A percentile compares a stretch with the other conserved stretches of the same genome.
These are phyloP conservation scores for Onygenales sp. DNA, from an alignment of 2,329 filamentous ascomycete species.

Conservation along the genomic window DNA sequence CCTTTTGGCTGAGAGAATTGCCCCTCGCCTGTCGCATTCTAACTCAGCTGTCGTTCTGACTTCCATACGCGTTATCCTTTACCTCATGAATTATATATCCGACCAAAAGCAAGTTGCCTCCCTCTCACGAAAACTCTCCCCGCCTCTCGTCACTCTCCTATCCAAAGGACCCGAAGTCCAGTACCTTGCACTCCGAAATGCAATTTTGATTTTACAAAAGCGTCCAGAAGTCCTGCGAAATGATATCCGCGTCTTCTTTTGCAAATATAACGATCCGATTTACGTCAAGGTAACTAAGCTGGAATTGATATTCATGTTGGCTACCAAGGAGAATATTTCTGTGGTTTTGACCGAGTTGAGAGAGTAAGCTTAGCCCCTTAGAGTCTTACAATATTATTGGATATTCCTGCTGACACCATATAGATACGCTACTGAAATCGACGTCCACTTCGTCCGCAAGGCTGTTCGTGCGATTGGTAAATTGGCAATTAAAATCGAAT, in stretches of 20 bases:
- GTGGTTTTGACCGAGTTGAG: conserved; percentile 88
- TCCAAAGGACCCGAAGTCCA: conserved; percentile 98
- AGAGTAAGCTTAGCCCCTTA: conserved; percentile 50
- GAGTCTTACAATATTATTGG: background rate
- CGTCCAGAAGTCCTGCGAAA: conserved; percentile 88
- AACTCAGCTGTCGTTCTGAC: conserved; percentile 96
- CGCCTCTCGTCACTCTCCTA: conserved; percentile 84
- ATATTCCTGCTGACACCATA: conserved; percentile 3
- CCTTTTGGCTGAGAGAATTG: conserved; percentile 83
- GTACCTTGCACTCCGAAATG: conserved; percentile 88
- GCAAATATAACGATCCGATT: conserved; percentile 99
- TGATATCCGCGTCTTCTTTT: conserved; percentile 98
- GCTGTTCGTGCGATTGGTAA: conserved; percentile 96
- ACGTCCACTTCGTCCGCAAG: conserved; percentile 97
- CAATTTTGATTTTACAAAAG: conserved; percentile 83
- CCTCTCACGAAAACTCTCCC: conserved; percentile 85
- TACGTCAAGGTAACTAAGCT: conserved; percentile 99
- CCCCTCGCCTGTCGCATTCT: conserved; percentile 90
- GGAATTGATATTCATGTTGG: conserved; percentile 98
- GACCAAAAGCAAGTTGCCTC: conserved; percentile 81
- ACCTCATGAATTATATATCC: conserved; percentile 96
- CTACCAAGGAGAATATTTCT: conserved; percentile 87
- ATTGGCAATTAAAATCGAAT: conserved; percentile 96
- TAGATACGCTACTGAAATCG: conserved; percentile 87
- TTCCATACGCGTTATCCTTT: conserved; percentile 90